Evolutionary conservation across 2,329 filamentous ascomycete species (phyloP).

Genomic region (Aspergillus sclerotialis): DNA sequence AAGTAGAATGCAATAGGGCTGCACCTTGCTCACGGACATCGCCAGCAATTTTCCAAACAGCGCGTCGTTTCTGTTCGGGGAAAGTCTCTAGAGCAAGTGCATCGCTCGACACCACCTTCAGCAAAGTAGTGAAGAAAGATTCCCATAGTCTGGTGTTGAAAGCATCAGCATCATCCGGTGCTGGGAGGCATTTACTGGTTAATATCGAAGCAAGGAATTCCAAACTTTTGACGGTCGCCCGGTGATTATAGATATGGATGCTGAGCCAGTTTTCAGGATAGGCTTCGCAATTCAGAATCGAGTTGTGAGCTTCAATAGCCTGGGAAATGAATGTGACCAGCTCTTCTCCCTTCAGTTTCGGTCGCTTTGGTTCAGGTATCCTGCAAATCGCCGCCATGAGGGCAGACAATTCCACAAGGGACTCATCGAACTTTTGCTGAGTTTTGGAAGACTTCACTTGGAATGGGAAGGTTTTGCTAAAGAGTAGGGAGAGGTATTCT

Average conservation of each 20-base stretch:
- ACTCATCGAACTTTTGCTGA: constrained; percentile 68
- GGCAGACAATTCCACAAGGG: constrained; percentile 79
- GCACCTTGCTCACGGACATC: constrained; percentile 91
- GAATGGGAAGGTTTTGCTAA: constrained; percentile 86
- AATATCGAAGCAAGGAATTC: constrained; percentile 75
- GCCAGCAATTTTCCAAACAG: constrained; percentile 98
- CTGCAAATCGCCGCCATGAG: constrained; percentile 76
- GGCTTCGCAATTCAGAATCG: constrained; percentile 79
- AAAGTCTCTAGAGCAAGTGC: constrained; percentile 90
- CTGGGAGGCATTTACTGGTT: constrained; percentile 74
- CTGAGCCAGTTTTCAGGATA: constrained; percentile 89
- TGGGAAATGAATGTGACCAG: constrained; percentile 69
- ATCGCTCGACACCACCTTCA: constrained; percentile 83
- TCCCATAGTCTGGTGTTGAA: constrained; percentile 96
- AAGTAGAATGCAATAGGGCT: constrained; percentile 73
- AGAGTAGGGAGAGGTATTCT: constrained; percentile 70
- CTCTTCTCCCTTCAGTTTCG: constrained; percentile 71
- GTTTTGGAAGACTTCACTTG: constrained; percentile 60
- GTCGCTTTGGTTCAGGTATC: constrained; percentile 64
- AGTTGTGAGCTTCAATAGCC: constrained; percentile 76
- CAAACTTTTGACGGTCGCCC: constrained; percentile 77
- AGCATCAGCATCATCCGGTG: constrained; percentile 81
- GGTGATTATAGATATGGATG: constrained; percentile 86
- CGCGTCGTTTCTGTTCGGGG: constrained; percentile 89
- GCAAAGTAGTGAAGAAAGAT: constrained; percentile 78